These are phyloP conservation scores for Amborella trichopoda DNA, from an alignment of 164 flowering plant species.

Conservation along the genomic window DNA sequence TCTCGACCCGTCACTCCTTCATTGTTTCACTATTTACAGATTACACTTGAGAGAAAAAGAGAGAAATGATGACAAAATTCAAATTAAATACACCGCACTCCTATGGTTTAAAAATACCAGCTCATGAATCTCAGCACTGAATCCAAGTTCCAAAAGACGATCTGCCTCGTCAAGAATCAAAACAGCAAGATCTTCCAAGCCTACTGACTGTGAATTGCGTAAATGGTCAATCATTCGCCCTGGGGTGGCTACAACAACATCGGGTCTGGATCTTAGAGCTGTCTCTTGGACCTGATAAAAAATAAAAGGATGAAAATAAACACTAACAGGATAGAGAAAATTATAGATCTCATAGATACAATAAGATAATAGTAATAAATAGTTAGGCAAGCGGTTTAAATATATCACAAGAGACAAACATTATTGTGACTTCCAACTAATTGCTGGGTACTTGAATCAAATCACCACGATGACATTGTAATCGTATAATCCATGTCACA, in stretches of 20 bases:
- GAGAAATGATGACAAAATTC: neutral
- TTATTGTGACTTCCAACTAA: no score
- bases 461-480: no score
- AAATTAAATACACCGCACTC: neutral
- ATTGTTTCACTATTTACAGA: no score
- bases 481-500: no score
- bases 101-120: slow-evolving; percentile 36
- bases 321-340: neutral
- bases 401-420: no score
- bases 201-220: slow-evolving; percentile 88
- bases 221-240: slow-evolving; percentile 97
- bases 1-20: no score
- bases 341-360: no score
- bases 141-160: slow-evolving; percentile 91
- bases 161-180: slow-evolving; percentile 98
- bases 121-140: slow-evolving; percentile 77
- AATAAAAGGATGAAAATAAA: neutral
- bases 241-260: slow-evolving; percentile 97
- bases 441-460: no score
- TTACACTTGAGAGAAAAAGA: neutral
- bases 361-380: no score
- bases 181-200: slow-evolving; percentile 89
- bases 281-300: slow-evolving; percentile 63
- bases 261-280: slow-evolving; percentile 82
- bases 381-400: no score